phyloP scores from a whole-genome alignment of 768 basidiomycete species.

The Clitopilus passeckerianus region DNA sequence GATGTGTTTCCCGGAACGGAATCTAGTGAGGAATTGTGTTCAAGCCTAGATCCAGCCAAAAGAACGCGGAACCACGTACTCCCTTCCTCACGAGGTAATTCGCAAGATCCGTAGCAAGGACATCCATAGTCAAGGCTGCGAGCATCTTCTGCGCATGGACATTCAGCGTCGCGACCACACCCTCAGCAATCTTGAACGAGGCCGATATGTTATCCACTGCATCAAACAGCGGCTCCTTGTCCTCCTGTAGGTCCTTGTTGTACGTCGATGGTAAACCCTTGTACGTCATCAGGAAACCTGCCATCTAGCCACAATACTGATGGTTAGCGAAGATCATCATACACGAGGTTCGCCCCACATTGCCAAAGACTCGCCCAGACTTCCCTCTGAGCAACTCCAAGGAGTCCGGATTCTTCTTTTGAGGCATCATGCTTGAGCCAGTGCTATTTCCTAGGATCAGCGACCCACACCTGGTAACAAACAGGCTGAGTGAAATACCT shows the following conservation, averaged over 20 bases:
- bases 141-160: conserved; percentile 90
- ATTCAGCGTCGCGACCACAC: conserved; percentile 83
- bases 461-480: too few relatives aligned
- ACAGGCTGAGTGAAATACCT: too few relatives aligned
- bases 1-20: conserved; percentile 98
- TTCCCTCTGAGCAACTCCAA: conserved; percentile 94
- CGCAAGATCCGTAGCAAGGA: conserved; percentile 97
- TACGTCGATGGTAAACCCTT: conserved; percentile 98
- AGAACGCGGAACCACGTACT: conserved; percentile 43
- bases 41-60: background rate
- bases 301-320: conserved; percentile 53
- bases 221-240: conserved; percentile 97
- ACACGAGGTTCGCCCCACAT: conserved; percentile 40
- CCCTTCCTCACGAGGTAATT: conserved; percentile 99
- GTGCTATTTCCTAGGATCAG: conserved; percentile 49
- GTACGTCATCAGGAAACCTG: conserved; percentile 95
- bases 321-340: background rate
- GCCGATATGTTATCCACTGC: conserved; percentile 85
- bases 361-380: conserved; percentile 90
- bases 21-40: conserved; percentile 46
- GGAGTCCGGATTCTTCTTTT: conserved; percentile 99
- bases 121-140: conserved; percentile 90
- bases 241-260: conserved; percentile 99
- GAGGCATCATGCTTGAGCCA: conserved; percentile 99
- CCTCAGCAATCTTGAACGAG: conserved; percentile 89